Base-by-base conservation (phyloP, 768 basidiomycete species). In the Rhizopogon vinicolor region DNA sequence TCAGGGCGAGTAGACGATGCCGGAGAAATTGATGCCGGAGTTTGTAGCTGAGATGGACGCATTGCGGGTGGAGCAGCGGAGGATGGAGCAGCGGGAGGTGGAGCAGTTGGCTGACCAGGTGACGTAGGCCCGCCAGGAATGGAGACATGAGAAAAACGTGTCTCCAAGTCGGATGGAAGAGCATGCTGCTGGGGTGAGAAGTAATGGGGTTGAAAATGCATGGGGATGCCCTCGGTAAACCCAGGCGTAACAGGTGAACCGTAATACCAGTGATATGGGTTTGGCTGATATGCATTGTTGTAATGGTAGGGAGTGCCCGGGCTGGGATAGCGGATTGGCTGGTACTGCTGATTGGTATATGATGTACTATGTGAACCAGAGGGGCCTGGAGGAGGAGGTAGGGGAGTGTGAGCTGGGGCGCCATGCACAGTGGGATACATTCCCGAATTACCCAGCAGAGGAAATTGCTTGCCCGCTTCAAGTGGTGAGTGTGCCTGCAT, bases 201-300 rank as follows among this genome's bases (percentile, higher is more conserved):
- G 18, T 73, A 73, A 51, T 61, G 70, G 1, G 61, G 62, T 25
- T 68, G 72, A 57, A 74, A 76, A 18, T 69, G 59, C 12, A 60
- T 60, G n/a, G 52, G 60, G 4, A 61, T 57, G 3, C 56, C 56
- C 4, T 71, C 72, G 35, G 71, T 69, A 16, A 68, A 71, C 62
- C 68, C 4, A 51, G 57, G 18, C 37, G 58, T 39, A 58, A 54
- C 18, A 59, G 68, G 31, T 1, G 69, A 25, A 51, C 65, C 58
- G 19, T 79, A 61, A 58, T 82, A 83, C 75, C 78, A 85, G 80
- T 66, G 74, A 64, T 75, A 78, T 41, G 74, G 68, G 1, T 73
- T 64, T 6, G 68, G 58, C 0, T 71, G 68, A 46, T 72, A 75
- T 0, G 70, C 63, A 7, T 71, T 74, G 0, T 73, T 61, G 57